These are phyloP conservation scores for Wickerhamiella allomyrinae DNA, from an alignment of 805 yeast species.

Conservation along the genomic window DNA sequence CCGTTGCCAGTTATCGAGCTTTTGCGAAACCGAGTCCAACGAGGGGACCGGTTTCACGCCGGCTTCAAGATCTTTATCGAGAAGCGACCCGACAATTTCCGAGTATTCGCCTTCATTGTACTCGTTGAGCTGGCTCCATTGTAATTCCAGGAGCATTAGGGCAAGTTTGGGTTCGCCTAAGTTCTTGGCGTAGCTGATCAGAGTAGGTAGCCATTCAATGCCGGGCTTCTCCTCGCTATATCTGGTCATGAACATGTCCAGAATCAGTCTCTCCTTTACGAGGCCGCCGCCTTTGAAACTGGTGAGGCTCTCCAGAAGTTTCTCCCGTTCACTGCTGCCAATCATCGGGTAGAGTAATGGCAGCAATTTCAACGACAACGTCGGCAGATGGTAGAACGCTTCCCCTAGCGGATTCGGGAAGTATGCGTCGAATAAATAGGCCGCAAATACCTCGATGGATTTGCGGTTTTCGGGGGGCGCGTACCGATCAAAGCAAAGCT, in stretches of 20 bases:
- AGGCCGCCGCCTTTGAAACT: background rate
- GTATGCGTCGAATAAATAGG: background rate
- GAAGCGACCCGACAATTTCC: background rate
- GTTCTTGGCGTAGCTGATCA: background rate
- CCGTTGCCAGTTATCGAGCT: conserved; percentile 6
- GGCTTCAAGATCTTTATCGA: conserved; percentile 1
- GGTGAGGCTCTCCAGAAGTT: background rate
- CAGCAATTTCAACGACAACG: background rate
- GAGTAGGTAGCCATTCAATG: background rate
- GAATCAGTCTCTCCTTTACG: background rate
- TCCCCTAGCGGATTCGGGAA: background rate
- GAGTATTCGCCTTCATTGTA: background rate
- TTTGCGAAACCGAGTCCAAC: background rate
- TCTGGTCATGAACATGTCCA: background rate
- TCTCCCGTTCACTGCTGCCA: background rate
- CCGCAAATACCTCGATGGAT: background rate
- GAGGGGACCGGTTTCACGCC: background rate
- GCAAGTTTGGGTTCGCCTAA: background rate
- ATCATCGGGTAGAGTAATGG: background rate
- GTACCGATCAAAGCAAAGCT: background rate
- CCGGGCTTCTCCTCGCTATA: background rate
- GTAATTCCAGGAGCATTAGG: background rate
- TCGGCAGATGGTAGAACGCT: background rate
- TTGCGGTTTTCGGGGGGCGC: background rate
- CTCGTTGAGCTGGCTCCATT: background rate